Evolutionary conservation across 805 yeast genomes (phyloP), one percentile per base, ranked within the genome.

Genomic region (Hemisphaericaspora nanyangensis): DNA sequence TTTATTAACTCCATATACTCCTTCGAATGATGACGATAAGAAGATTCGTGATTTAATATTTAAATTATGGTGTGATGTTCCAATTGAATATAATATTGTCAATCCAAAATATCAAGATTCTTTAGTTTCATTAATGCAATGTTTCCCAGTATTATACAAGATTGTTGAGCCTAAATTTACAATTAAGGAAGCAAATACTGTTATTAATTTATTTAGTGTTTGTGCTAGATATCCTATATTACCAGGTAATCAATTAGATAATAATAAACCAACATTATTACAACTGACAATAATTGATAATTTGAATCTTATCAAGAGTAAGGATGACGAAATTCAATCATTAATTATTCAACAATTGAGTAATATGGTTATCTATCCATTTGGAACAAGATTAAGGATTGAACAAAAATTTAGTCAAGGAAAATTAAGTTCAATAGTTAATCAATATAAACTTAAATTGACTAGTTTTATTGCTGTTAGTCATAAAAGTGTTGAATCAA

Each of bases 141-240:
- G 80, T 16, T 82, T 83, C 54, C 71, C 74, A 2, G 56, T 66
- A 5, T 58, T 85, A 6, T 70, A 72, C 47, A 40, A 45, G 1
- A 52, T 79, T 17, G 48, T 64, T 48, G 18, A 46, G 31, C 60
- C 57, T 2, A 57, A 50, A 19, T 54, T 60, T 31, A 62, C 63
- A 16, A 50, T 47, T 19, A 60, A 40, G 17, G 69, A 55, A 58
- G 65, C 79, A n/a, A 74, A 68, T 31, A 63, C 57, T 17, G 65
- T 84, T n/a, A 57, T 87, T 27, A 63, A 63, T n/a, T 61, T 80
- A 5, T 71, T 91, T 51, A 77, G 77, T 49, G 68, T 79, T 12
- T 78, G 88, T 41, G 77, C 85, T 1, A 65, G 85, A 29, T 88
- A 84, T 56, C 95, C 95, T 1, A 70, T 84, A 10, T 64, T 87